phyloP scores from a whole-genome alignment of 352 stramenopile species.

The Pythium biforme region DNA sequence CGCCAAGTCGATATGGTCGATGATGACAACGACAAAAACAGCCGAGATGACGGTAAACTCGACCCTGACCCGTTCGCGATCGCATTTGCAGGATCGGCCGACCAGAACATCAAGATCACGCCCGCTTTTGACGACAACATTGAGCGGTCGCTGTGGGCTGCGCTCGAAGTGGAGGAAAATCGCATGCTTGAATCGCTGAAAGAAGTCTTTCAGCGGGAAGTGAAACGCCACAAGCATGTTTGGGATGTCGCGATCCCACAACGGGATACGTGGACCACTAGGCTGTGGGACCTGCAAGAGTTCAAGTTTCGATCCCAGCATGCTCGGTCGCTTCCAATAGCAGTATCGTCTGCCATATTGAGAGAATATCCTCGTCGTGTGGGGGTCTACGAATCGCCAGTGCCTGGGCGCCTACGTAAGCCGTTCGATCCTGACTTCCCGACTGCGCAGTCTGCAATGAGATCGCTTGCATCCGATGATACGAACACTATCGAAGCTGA shows the following conservation, averaged over 20 bases:
- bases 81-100: conserved; percentile 22
- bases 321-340: conserved; percentile 31
- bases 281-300: conserved; percentile 64
- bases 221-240: conserved; percentile 5
- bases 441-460: conserved; percentile 7
- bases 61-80: conserved; percentile 24
- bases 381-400: conserved; percentile 61
- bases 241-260: conserved; percentile 6
- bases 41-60: conserved; percentile 1
- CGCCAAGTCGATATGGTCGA: conserved; percentile 16
- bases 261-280: conserved; percentile 47
- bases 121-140: conserved; percentile 35
- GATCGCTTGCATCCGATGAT: background rate
- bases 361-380: conserved; percentile 31
- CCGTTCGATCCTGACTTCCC: conserved; percentile 44
- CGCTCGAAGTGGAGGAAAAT: conserved; percentile 81
- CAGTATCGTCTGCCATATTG: background rate
- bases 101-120: conserved; percentile 2
- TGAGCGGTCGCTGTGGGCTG: conserved; percentile 65
- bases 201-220: conserved; percentile 32
- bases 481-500: background rate
- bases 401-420: conserved; percentile 55
- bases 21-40: background rate
- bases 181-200: conserved; percentile 62
- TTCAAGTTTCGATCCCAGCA: conserved; percentile 73